Base-by-base conservation (phyloP, 116 monocot genomes). In the Papilionanthe hybrid region DNA sequence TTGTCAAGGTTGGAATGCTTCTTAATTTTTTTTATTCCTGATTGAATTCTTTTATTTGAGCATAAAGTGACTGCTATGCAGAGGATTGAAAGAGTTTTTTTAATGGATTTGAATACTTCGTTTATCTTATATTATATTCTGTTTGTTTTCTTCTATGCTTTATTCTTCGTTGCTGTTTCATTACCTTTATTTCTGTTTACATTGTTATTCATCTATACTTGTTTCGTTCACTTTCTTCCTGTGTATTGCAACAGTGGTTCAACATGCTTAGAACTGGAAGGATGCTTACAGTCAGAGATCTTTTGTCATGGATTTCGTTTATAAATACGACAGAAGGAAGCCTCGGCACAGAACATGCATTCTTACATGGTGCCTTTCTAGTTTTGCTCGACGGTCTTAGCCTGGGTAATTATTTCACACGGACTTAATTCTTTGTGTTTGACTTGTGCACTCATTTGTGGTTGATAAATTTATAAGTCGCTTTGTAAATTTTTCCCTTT, bases 381-480 rank as follows among this genome's bases (percentile, higher is more conserved):
- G 75, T 95, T 80, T 78, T 99, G 82, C 95, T 99, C 82, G 99
- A 99, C 86, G 99, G 99, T 30, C 85, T 99, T 76, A 90, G 83
- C 68, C 85, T 99, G 85, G 99, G 98, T 93, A 94, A 48, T 77
- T 66, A 45, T 50, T 45, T 32, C 28, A 9, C 5, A 13, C 13
- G 72, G 0, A 25, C 8, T 15, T 30, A 19, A 19, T 11, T 7
- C 19, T 37, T 73, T 72, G 4, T 37, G 5, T 67, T 3, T 18
- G 30, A 72, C 12, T 19, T 44, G 2, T 42, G 44, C 22, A 22
- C 43, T 43, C n/a, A 29, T 44, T 73, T 43, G 1, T 73, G 1
- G 43, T 73, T 73, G 44, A 20, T 72, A n/a, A 18, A 73, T n/a
- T 73, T 73, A 20, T 32, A 15, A 6, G 19, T 45, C 7, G 45